Percentiles rank a stretch among this genome's conserved stretches.
Conservation (phyloP, 129 eudicot species). For the Chrysanthemum lavandulifolium region DNA sequence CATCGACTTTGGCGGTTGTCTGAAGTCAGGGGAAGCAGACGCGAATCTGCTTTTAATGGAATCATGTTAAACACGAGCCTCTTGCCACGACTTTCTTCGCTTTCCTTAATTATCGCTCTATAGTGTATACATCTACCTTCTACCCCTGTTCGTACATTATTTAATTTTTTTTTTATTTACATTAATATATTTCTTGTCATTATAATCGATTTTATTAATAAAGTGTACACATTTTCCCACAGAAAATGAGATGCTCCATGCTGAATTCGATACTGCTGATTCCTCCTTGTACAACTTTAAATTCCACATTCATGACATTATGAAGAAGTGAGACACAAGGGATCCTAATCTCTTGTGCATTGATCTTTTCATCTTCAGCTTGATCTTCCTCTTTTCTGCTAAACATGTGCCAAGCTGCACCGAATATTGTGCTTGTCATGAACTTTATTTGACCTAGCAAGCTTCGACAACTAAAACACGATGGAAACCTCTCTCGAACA, state of each 20-base stretch:
- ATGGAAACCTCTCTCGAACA: background rate
- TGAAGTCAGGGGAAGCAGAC: too few relatives aligned
- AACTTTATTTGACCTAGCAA: background rate
- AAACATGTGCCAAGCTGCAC: background rate
- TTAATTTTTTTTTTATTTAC: too few relatives aligned
- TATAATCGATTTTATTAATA: too few relatives aligned
- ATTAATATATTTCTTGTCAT: too few relatives aligned
- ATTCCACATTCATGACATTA: background rate
- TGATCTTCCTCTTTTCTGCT: background rate
- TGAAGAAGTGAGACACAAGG: background rate
- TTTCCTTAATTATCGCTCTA: too few relatives aligned
- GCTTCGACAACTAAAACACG: background rate
- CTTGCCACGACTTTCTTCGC: too few relatives aligned
- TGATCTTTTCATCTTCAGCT: slow-evolving; percentile 3
- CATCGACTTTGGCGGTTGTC: too few relatives aligned
- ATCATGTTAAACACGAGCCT: too few relatives aligned
- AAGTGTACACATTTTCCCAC: too few relatives aligned
- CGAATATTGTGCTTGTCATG: background rate
- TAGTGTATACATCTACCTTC: too few relatives aligned
- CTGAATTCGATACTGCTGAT: background rate
- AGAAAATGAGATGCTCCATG: background rate
- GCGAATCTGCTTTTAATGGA: too few relatives aligned
- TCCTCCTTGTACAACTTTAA: background rate
- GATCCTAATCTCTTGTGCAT: slow-evolving; percentile 7
- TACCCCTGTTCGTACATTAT: too few relatives aligned